These are phyloP conservation scores for Prunus dulcis DNA, from an alignment of 306 rosid species.

Conservation along the genomic window DNA sequence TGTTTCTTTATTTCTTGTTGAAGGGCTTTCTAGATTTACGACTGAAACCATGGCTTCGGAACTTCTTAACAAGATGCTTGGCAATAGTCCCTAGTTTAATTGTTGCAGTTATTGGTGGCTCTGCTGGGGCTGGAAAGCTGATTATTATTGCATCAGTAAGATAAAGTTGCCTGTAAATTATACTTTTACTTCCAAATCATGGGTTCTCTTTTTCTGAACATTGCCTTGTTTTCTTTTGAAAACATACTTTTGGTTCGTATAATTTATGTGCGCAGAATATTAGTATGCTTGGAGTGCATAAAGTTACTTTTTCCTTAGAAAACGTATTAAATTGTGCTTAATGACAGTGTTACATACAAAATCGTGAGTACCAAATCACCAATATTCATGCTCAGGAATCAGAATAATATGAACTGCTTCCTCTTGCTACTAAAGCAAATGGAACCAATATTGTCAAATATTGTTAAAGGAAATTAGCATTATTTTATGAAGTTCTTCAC, in stretches of 20 bases:
- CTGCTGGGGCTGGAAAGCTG: conserved; percentile 90
- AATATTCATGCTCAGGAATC: neutral
- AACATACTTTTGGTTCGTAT: neutral
- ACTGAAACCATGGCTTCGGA: conserved; percentile 76
- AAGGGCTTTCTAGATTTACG: conserved; percentile 93
- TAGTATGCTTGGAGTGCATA: neutral
- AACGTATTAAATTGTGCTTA: neutral
- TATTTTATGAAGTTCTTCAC: neutral
- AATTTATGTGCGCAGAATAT: neutral
- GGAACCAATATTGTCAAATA: neutral
- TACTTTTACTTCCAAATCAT: neutral
- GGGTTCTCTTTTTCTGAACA: neutral
- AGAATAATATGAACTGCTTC: neutral
- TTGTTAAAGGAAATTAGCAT: neutral
- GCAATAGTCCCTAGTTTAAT: conserved; percentile 93
- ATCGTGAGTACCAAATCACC: neutral
- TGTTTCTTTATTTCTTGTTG: conserved; percentile 4
- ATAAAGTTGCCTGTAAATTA: conserved; percentile 20
- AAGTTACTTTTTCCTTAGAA: neutral
- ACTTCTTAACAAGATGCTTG: conserved; percentile 77
- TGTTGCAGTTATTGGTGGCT: conserved; percentile 87
- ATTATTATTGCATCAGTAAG: conserved; percentile 92
- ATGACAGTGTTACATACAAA: neutral
- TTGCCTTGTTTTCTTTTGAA: neutral
- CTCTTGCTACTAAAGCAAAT: neutral